Base-by-base conservation (phyloP, 257 asterid species). In the Scutellaria barbata region DNA sequence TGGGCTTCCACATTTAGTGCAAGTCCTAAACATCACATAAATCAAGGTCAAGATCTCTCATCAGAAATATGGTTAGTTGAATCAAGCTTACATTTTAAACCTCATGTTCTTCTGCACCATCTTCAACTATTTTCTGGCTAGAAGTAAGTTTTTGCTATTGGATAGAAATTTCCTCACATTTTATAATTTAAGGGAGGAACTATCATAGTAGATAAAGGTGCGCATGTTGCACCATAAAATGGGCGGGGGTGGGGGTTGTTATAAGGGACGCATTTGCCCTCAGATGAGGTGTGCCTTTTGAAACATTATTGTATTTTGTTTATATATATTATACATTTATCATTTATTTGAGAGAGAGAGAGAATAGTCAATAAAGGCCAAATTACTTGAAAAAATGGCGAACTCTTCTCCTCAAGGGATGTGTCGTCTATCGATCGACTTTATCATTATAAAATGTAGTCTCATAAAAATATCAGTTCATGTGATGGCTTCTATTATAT, bases 1-100 rank as follows among this genome's bases (percentile, higher is more conserved):
- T 95, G 99, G 99, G 89, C 97, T 51, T 79, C 96, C 53, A 69
- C 86, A 74, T 95, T 95, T 76, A 83, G 79, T 69, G 89, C 89
- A 77, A 84, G 84, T 82, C 80, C 78, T 61, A 86, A 82, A 74
- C 77, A 75, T 46, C 81, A 80, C 61, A 78, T 82, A 53, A 82
- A 67, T 75, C 86, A 82, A 67, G 61, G 75, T 18, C 88, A 87
- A 67, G 95, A 92, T 79, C 87, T 80, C 66, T 71, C 74, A 75
- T 80, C 92, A 75, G 89, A 76, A 73, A 86, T 95, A 82, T 60
- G 97, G 99, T 91, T 81, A 33, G 96, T 81, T 56, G 67, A 73
- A 37, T 47, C 63, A 57, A 76, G 52, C 66, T 73, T 45, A 53
- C 18, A n/a, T n/a, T 74, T 56, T 74, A 18, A 30, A 42, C 53